Evolutionary conservation across 208 protist species (phyloP).

Genomic region (Leishmania mexicana): DNA sequence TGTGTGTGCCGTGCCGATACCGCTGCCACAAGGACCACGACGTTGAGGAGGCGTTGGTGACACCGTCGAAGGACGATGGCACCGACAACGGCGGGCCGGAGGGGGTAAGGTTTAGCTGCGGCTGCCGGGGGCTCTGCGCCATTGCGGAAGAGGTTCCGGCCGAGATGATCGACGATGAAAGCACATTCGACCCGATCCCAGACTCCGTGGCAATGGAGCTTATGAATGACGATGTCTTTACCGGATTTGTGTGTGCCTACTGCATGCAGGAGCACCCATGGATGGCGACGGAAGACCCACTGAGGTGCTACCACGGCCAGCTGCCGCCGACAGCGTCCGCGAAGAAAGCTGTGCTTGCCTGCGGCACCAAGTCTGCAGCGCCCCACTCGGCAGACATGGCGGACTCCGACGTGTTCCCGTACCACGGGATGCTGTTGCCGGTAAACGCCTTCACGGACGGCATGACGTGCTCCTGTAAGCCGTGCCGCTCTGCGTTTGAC

Average conservation of each 20-base stretch:
- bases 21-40: conserved; percentile 86
- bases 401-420: conserved; percentile 44
- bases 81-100: conserved; percentile 49
- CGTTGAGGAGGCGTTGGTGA: conserved; percentile 36
- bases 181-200: conserved; percentile 41
- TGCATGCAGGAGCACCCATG: conserved; percentile 89
- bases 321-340: conserved; percentile 44
- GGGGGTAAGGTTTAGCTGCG: conserved; percentile 73
- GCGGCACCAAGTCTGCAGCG: conserved; percentile 24
- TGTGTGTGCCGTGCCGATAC: conserved; percentile 78
- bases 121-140: conserved; percentile 66
- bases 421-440: conserved; percentile 77
- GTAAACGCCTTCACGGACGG: conserved; percentile 65
- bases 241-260: conserved; percentile 74
- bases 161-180: conserved; percentile 44
- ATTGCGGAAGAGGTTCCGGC: conserved; percentile 55
- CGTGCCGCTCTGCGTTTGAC: conserved; percentile 66
- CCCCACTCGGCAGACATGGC: neutral
- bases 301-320: conserved; percentile 60
- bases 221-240: conserved; percentile 83
- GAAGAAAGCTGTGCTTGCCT: conserved; percentile 42
- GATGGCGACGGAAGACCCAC: conserved; percentile 57
- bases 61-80: conserved; percentile 41
- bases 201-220: conserved; percentile 45
- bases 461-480: conserved; percentile 63